Evolutionary conservation across 208 protist genomes (phyloP), one percentile per base, ranked within the genome.

Genomic region (Trypanosoma avium): DNA sequence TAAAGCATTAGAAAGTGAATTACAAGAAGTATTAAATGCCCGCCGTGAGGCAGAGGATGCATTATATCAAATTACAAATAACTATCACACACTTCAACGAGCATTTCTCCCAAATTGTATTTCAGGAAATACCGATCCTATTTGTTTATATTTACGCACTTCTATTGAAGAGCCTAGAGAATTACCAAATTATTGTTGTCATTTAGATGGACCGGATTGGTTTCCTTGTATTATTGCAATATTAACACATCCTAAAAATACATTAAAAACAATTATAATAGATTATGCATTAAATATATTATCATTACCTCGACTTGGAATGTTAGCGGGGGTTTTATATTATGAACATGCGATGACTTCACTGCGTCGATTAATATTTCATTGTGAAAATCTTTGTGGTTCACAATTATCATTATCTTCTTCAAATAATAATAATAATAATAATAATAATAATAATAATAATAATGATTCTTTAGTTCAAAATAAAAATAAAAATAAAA

Each of bases 271-370:
- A 2, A 70, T 93, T 15, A 64, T 78, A 45, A 62, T 93, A 7
- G 66, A 70, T 2, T 66, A 53, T 22, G 52, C 66, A 30, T 55
- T 90, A 24, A 76, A 59, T 22, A 74, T 76, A 45, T 42, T 73
- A 55, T 75, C 84, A 50, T 66, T 90, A n/a, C 86, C 86, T 21
- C 70, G 77, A 21, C 67, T 93, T 35, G 86, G 83, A 13, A 56
- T 90, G 22, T n/a, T 90, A 10, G 65, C 72, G 0, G 83, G 86
- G 0, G 68, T 93, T 26, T 67, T 90, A 32, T 76, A 81, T 67
- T 59, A 77, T 60, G 61, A 75, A 32, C 32, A 67, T 68, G 79
- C 83, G 26, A 57, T 68, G 4, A 30, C 29, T 26, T 35, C 42
- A 3, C 69, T 93, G n/a, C 58, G 75, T 30, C 52, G 61, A 45